Evolutionary conservation across 2,329 filamentous ascomycete species (phyloP), one percentile per base, ranked within the genome.

Genomic region (Xylogone sp.): DNA sequence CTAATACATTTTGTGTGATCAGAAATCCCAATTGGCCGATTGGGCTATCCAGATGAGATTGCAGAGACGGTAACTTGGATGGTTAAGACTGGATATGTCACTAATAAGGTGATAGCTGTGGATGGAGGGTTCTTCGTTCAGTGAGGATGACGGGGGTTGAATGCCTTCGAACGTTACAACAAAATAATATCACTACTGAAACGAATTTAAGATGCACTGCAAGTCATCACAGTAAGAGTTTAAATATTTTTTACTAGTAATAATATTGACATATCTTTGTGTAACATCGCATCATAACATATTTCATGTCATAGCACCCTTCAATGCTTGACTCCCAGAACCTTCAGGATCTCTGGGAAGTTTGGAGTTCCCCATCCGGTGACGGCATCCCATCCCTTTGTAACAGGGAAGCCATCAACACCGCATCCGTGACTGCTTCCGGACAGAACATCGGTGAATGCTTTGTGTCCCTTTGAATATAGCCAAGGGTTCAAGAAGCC

Each of bases 291-390:
- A n/a, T n/a, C n/a, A n/a, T n/a, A n/a, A n/a, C n/a, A n/a, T n/a
- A n/a, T n/a, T n/a, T n/a, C 24, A 27, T 27, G 24, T n/a, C n/a
- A 27, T 27, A 27, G 5, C 24, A 27, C 6, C 24, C 24, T 6
- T 79, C 69, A 0, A 86, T 74, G 51, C 83, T 79, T 6, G 75
- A 65, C 2, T 78, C 76, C 59, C 85, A 84, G 20, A 82, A 75
- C 24, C 84, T 74, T 7, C 34, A 39, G n/a, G 6, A 75, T 73
- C 46, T 72, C 71, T 1, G 72, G 71, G 7, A 71, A 74, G 59
- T 50, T 50, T 1, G 67, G 67, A 7, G 68, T 70, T 12, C 69
- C 69, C 8, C 68, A 65, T 4, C 69, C 69, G 9, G 65, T 69
- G 4, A 68, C 68, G 1, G 68, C 62, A 53, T 67, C 65, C 65